A percentile compares a stretch with the other conserved stretches of the same genome.
Evolutionary conservation across 768 basidiomycete genomes (phyloP).

Genomic region (Kwoniella bestiolae): DNA sequence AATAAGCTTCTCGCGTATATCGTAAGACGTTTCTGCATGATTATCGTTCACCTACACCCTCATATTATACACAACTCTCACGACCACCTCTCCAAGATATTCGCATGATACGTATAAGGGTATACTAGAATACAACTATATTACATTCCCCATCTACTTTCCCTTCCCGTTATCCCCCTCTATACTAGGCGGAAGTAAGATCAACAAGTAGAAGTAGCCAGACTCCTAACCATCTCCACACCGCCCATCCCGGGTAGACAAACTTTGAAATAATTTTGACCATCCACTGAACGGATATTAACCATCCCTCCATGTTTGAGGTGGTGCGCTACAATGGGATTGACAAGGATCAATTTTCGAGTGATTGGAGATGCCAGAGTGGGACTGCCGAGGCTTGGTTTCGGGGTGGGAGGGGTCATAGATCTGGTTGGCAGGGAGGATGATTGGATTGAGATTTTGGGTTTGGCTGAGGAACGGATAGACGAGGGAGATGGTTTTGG

Average conservation of each 20-base stretch:
- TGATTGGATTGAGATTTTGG: neutral
- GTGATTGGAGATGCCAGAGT: neutral
- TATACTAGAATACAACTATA: neutral
- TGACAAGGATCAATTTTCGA: slow-evolving; percentile 39
- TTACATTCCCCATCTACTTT: too few relatives aligned
- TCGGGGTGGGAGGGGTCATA: neutral
- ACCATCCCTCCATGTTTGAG: slow-evolving; percentile 40
- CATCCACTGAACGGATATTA: slow-evolving; percentile 35
- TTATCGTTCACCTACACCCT: too few relatives aligned
- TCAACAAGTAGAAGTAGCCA: slow-evolving; percentile 6
- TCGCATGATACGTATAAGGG: too few relatives aligned
- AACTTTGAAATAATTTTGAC: slow-evolving; percentile 29
- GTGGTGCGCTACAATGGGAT: slow-evolving; percentile 42
- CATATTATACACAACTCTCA: too few relatives aligned
- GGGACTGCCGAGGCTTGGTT: neutral
- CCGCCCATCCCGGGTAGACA: slow-evolving; percentile 16
- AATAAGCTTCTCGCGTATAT: too few relatives aligned
- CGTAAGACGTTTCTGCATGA: too few relatives aligned
- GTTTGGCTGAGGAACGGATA: neutral
- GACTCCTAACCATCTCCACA: slow-evolving; percentile 7
- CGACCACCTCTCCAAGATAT: too few relatives aligned
- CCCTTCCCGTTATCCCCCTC: too few relatives aligned
- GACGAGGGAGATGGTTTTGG: neutral
- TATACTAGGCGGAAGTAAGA: neutral
- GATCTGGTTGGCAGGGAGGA: neutral